Evolutionary conservation across 495 filamentous ascomycete species (phyloP), one percentile per base, ranked within the genome.

Genomic region (Podospora conica): DNA sequence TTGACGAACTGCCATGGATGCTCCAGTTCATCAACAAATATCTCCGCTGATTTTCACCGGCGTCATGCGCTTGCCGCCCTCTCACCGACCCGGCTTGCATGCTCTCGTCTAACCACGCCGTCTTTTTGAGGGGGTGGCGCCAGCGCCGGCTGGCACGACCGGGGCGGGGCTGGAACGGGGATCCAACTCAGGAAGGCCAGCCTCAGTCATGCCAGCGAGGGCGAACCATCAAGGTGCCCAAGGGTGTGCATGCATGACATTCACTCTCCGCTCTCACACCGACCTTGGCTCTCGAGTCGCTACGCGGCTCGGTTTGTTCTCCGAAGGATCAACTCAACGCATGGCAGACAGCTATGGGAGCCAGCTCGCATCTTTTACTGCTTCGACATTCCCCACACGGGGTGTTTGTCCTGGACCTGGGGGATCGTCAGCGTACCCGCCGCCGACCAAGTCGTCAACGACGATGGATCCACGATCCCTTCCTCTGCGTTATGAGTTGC

Each of bases 401-500:
- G 29, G 21, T 53, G n/a, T 59, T 54, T 58, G 62, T 68, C 40
- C 18, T 65, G 53, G 40, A 53, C 54, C 58, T 33, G 62, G 55
- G 61, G 62, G 69, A 73, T 71, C 65, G 54, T 57, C 68, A 56
- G 53, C 22, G 31, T 59, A 29, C 48, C 66, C 60, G 28, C 54
- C 64, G 48, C 65, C 55, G 29, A 57, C 66, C 59, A 61, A 31
- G 57, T 53, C 60, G 65, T 60, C 23, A 27, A 67, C 58, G 53
- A 54, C 59, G 21, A 61, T 56, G 60, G 65, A 60, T 64, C 60
- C 59, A 60, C 65, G 48, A 48, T 33, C 29, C 57, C 40, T 53
- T 48, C 61, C 53, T 65, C 63, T 61, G 59, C 66, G 64, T 40
- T 55, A 70, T 70, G 70, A 72, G 69, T 65, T 68, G 66, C 70